phyloP scores from a whole-genome alignment of 148 eudicot species.

The Salicornia ramosissima region DNA sequence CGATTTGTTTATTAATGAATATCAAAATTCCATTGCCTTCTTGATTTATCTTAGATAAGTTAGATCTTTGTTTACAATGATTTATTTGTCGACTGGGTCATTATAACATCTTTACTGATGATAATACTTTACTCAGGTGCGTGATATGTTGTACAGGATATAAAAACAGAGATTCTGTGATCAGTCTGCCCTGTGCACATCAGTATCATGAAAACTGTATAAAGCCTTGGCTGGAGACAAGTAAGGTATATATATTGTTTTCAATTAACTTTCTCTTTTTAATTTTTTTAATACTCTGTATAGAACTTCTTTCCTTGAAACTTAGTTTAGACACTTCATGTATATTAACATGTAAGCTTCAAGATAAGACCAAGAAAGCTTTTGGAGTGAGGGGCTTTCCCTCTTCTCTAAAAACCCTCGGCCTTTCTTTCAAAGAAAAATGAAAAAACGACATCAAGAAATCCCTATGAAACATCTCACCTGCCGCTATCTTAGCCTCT shows the following conservation, averaged over 20 bases:
- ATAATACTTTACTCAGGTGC: slow-evolving; percentile 44
- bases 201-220: slow-evolving; percentile 73
- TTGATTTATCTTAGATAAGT: background rate
- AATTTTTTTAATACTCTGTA: background rate
- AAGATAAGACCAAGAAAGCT: no score
- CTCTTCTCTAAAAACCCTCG: no score
- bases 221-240: slow-evolving; percentile 50
- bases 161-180: slow-evolving; percentile 45
- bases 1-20: background rate
- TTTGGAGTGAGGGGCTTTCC: no score
- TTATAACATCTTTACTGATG: slow-evolving; percentile 24
- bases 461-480: no score
- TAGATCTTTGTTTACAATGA: background rate
- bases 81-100: background rate
- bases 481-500: no score
- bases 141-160: slow-evolving; percentile 54
- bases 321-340: background rate
- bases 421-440: no score
- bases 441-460: no score
- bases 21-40: background rate
- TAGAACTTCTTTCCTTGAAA: background rate
- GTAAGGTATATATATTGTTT: slow-evolving; percentile 37
- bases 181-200: slow-evolving; percentile 68
- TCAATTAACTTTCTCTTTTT: background rate
- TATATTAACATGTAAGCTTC: background rate